Evolutionary conservation across 306 rosid species (phyloP), one percentile per base, ranked within the genome.

Genomic region (Notholithocarpus densiflorus): DNA sequence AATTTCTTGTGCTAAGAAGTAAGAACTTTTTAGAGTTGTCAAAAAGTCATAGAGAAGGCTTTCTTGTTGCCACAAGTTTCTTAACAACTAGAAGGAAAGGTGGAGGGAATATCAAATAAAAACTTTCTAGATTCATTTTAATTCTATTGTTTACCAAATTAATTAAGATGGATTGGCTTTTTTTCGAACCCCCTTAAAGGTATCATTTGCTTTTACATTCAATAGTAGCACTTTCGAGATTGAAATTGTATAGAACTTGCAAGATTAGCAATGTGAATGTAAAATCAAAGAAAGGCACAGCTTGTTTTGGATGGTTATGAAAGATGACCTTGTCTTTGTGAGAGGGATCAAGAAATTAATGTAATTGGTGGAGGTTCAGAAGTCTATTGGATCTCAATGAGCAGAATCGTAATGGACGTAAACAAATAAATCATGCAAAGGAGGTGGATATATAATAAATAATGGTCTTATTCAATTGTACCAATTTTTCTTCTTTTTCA

Each of bases 51-150:
- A 26, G 26, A 73, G 68, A 37, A 24, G 7, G 12, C 57, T 10
- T 34, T 17, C 66, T 40, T 66, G 1, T 4, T 31, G 14, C 53
- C 77, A 59, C 57, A 34, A 81, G 37, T 51, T 54, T 76, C 68
- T 60, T 62, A 68, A 68, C 68, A 55, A 54, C n/a, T 31, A n/a
- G 52, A 27, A 76, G 24, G 77, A 32, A 76, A 15, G 51, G 74
- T 54, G 52, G 55, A 51, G 37, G 48, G 29, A 13, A 54, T 37
- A 69, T 32, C 62, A 57, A 9, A 19, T 31, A 17, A 69, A 5
- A 75, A 18, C 53, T 37, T 76, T 24, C 15, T 8, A 64, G 53
- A 12, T 12, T 14, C 53, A 48, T 48, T 48, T 48, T 48, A 48
- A 48, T 48, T 48, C 17, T 48, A 12, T 48, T 48, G 53, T 12